Conservation (phyloP, 192 early-diverging fungal species). For the Umbelopsis sp. region DNA sequence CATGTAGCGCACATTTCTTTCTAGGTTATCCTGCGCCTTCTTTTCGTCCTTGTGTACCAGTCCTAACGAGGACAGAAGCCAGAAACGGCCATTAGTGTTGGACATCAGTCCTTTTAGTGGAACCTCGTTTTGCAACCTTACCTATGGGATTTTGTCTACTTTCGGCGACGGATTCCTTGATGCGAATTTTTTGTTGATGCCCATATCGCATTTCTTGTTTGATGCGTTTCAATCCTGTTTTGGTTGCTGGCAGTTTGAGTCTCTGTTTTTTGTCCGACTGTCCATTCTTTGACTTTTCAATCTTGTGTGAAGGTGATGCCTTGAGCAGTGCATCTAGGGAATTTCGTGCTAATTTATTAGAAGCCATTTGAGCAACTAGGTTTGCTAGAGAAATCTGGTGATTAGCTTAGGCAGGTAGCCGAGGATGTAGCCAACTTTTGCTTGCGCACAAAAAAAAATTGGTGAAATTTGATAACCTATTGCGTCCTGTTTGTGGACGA, state of each 20-base stretch:
- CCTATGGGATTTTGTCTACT: conserved; percentile 45
- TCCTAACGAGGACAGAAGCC: not conserved
- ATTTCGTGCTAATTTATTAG: not conserved
- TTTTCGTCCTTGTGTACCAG: conserved; percentile 10
- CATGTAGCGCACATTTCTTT: conserved; percentile 7
- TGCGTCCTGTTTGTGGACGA: too few relatives aligned
- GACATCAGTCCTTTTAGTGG: not conserved
- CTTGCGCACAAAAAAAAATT: too few relatives aligned
- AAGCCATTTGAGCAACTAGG: too few relatives aligned
- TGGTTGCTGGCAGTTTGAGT: conserved; percentile 36
- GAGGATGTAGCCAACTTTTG: too few relatives aligned
- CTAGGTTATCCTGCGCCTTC: conserved; percentile 11
- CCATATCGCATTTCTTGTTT: conserved; percentile 50
- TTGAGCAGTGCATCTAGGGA: not conserved
- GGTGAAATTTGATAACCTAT: too few relatives aligned
- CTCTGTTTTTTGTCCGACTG: not conserved
- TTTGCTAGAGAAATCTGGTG: too few relatives aligned
- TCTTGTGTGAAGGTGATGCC: not conserved
- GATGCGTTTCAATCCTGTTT: conserved; percentile 47
- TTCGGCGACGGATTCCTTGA: conserved; percentile 24
- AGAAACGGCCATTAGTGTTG: not conserved
- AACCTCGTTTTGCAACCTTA: conserved; percentile 11
- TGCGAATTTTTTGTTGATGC: conserved; percentile 29
- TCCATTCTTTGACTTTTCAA: not conserved
- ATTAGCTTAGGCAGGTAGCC: too few relatives aligned